Evolutionary conservation across 176 grass and related monocot genomes (phyloP).

Genomic region (Eragrostis nindensis): DNA sequence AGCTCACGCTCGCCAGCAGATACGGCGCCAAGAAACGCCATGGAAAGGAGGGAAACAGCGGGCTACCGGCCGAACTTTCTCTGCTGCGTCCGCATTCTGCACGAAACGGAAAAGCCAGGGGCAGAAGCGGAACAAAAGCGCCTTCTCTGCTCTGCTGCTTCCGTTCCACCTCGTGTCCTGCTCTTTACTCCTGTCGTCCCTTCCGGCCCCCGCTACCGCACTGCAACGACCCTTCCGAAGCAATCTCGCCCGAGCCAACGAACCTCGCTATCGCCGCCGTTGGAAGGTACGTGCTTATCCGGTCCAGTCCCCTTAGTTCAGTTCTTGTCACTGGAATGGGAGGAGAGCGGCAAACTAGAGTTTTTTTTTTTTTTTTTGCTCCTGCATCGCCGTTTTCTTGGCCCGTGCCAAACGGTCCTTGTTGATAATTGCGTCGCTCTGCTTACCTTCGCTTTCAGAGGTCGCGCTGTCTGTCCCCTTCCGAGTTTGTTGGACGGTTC

Average conservation of each 20-base stretch:
- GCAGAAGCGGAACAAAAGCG: not conserved
- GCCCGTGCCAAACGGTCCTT: not conserved
- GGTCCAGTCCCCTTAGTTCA: not conserved
- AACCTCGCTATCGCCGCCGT: not conserved
- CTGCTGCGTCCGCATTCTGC: not conserved
- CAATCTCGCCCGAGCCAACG: not conserved
- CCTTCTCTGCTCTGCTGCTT: not conserved
- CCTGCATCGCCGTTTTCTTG: not conserved
- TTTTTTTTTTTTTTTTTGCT: not conserved
- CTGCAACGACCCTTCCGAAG: not conserved
- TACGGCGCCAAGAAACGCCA: constrained; percentile 2
- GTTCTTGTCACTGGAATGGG: not conserved
- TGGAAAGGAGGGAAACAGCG: not conserved
- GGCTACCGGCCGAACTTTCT: constrained; percentile 16
- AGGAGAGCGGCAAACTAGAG: not conserved
- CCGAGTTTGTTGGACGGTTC: not conserved
- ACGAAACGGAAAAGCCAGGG: not conserved
- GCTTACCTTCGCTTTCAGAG: constrained; percentile 3
- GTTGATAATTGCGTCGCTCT: constrained; percentile 23
- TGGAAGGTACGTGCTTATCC: not conserved
- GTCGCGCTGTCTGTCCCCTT: constrained; percentile 27
- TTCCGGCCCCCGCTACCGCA: not conserved
- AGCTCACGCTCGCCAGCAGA: constrained; percentile 17
- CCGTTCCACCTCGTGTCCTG: not conserved
- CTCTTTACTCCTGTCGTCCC: not conserved